A percentile compares a stretch with the other conserved stretches of the same genome.
phyloP scores from a whole-genome alignment of 2,329 filamentous ascomycete genomes.

The Sporothrix variecibatus region DNA sequence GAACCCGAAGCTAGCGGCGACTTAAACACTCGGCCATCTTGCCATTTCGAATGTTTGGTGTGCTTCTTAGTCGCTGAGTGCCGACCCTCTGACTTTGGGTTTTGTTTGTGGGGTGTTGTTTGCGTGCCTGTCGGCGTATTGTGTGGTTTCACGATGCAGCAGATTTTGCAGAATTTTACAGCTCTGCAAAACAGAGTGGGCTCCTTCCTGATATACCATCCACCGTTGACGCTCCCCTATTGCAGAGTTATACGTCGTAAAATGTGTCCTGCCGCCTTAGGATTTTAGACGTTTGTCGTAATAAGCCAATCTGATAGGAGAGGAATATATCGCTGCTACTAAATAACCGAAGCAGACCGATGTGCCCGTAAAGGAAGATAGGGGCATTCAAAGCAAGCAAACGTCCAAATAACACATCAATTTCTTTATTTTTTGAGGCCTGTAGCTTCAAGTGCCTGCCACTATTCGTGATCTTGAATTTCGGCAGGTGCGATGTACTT shows the following conservation, averaged over 20 bases:
- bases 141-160: background rate
- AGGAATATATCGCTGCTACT: background rate
- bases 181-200: background rate
- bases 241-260: background rate
- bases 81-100: background rate
- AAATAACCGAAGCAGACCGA: background rate
- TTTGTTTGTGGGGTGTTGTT: background rate
- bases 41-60: background rate
- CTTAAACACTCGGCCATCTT: conserved; percentile 16
- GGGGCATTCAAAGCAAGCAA: background rate
- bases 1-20: conserved; percentile 9
- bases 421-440: too few species aligned
- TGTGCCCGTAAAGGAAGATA: background rate
- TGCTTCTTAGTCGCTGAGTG: background rate
- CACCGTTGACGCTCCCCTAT: background rate
- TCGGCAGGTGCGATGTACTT: background rate
- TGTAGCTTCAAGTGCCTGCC: too few species aligned
- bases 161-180: background rate
- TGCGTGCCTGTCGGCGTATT: background rate
- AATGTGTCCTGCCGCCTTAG: background rate
- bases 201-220: background rate
- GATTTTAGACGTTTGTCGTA: background rate
- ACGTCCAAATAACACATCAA: too few species aligned
- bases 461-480: too few species aligned
- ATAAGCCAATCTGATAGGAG: background rate